Evolutionary conservation across 306 rosid species (phyloP), one percentile per base, ranked within the genome.

Genomic region (Benincasa hispida): DNA sequence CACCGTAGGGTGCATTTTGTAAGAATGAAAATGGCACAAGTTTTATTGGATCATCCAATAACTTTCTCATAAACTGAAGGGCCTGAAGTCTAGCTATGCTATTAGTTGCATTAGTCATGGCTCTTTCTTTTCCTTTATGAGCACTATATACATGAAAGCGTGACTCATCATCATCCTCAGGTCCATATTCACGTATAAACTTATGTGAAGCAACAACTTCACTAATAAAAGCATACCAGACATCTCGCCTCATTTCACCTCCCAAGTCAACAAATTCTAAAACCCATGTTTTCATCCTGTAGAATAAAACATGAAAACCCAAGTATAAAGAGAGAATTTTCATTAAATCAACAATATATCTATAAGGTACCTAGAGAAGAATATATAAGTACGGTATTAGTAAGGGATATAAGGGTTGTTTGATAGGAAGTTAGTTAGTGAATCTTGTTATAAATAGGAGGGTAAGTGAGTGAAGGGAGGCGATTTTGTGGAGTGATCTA

Each of bases 181-280:
- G 97, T 80, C 95, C 96, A 80, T 86, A 90, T 79, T 90, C 89
- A 15, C 37, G 79, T 24, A 86, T 81, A 85, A 94, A 94, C 81
- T 87, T 86, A 90, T 94, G 97, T 56, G 92, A 73, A 67, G 89
- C 67, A 70, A 89, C 87, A 81, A 92, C 87, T 83, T 94, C 99
- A 75, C 91, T 87, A 32, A 94, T 84, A 79, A 89, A 85, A 15
- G 97, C 93, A 83, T 92, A 88, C 99, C 99, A 94, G 66, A 88
- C 91, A 60, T 94, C 99, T 82, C 97, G 87, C 89, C 95, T 89
- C 97, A 94, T 90, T 76, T 94, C 99, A 79, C 99, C 96, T 81
- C 99, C 99, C 83, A 92, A 88, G 86, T 94, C 97, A 28, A 94
- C 90, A 83, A 94, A 90, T 83, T 94, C 99, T 74, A 94, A 89